These are phyloP conservation scores for Dioscorea zingiberensis DNA, from an alignment of 106 monocot genomes.

Conservation along the genomic window DNA sequence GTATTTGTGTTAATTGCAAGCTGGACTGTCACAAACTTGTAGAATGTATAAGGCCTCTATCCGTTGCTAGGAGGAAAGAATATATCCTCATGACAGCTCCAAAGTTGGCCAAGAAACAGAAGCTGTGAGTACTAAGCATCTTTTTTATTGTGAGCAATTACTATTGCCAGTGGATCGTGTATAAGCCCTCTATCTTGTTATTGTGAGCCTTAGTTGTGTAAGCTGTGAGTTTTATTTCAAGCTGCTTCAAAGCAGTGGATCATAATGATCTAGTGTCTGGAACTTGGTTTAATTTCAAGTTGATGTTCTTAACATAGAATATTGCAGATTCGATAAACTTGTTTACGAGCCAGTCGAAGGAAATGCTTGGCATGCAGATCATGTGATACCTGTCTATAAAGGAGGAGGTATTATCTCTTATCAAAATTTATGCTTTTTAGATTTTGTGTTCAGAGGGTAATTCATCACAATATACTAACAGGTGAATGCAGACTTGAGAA, in stretches of 20 bases:
- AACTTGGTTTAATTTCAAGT: background rate
- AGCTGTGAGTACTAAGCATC: conserved; percentile 39
- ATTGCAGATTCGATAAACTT: conserved; percentile 68
- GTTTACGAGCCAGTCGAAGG: conserved; percentile 77
- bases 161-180: no score
- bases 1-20: conserved; percentile 68
- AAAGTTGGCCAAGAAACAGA: conserved; percentile 55
- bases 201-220: no score
- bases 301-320: background rate
- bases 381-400: conserved; percentile 81
- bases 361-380: conserved; percentile 99
- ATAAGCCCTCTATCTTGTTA: no score
- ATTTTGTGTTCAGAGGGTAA: conserved; percentile 1
- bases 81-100: conserved; percentile 71
- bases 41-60: conserved; percentile 50
- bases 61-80: conserved; percentile 32
- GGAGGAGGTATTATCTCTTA: conserved; percentile 73
- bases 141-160: no score
- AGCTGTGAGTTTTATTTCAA: no score
- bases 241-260: no score
- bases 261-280: no score
- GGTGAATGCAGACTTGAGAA: conserved; percentile 93
- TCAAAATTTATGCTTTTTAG: background rate
- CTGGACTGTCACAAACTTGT: conserved; percentile 86
- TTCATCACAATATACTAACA: conserved; percentile 14